Conservation (phyloP, 495 filamentous ascomycete genomes). For the Neurospora sp. region DNA sequence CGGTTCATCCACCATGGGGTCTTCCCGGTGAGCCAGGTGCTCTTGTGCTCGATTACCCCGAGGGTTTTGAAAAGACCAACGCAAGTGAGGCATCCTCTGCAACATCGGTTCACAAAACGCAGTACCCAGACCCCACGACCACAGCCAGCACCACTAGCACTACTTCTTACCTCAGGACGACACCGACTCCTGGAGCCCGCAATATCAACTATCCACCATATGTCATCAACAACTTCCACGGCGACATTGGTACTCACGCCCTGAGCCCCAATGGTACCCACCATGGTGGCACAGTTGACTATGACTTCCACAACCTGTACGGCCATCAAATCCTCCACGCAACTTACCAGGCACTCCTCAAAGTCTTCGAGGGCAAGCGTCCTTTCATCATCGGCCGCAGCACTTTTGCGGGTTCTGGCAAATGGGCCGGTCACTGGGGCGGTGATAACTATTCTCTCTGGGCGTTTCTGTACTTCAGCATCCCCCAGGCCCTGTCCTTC, state of each 20-base stretch:
- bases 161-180: slow-evolving; percentile 48
- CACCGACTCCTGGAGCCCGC: slow-evolving; percentile 58
- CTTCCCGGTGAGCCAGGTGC: slow-evolving; percentile 59
- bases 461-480: slow-evolving; percentile 64
- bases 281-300: slow-evolving; percentile 58
- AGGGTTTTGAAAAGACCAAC: slow-evolving; percentile 63
- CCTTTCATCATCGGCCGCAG: slow-evolving; percentile 83
- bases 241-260: slow-evolving; percentile 65
- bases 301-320: slow-evolving; percentile 71
- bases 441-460: slow-evolving; percentile 69
- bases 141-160: slow-evolving; percentile 33
- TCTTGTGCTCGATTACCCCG: slow-evolving; percentile 54
- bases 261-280: slow-evolving; percentile 74
- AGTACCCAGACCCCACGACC: slow-evolving; percentile 9
- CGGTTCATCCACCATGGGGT: slow-evolving; percentile 55
- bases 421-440: slow-evolving; percentile 80
- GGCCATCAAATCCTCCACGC: slow-evolving; percentile 72
- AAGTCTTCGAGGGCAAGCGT: slow-evolving; percentile 53
- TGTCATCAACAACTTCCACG: slow-evolving; percentile 68
- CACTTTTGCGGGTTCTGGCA: slow-evolving; percentile 73
- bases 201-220: slow-evolving; percentile 75
- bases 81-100: slow-evolving; percentile 55
- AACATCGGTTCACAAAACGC: slow-evolving; percentile 30
- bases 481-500: slow-evolving; percentile 72
- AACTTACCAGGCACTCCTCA: slow-evolving; percentile 63